phyloP scores from a whole-genome alignment of 148 eudicot species.

The Chenopodium formosanum region DNA sequence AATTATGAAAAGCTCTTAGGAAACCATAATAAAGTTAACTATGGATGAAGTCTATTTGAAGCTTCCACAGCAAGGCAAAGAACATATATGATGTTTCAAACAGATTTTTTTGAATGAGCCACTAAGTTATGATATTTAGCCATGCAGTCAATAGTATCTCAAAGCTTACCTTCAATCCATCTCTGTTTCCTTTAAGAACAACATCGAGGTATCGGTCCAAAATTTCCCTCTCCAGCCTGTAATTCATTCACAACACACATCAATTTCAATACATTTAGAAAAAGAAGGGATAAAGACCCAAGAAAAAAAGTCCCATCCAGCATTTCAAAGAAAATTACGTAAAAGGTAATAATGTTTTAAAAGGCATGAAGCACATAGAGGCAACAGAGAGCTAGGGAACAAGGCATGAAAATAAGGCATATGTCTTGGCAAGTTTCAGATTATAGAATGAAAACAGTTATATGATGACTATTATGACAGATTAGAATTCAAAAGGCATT shows the following conservation, averaged over 20 bases:
- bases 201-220: constrained; percentile 88
- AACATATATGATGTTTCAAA: background rate
- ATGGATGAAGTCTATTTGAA: background rate
- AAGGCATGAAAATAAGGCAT: background rate
- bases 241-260: constrained; percentile 5
- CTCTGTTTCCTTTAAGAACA: constrained; percentile 94
- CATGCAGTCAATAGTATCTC: background rate
- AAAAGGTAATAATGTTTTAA: too few species aligned
- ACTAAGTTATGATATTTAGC: background rate
- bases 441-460: background rate
- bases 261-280: background rate
- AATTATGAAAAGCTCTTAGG: background rate
- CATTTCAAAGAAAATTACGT: background rate
- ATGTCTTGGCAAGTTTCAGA: background rate
- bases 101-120: background rate
- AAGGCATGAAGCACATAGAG: background rate
- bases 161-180: constrained; percentile 79
- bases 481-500: too few species aligned
- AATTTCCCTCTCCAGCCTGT: constrained; percentile 95
- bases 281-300: background rate
- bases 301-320: background rate
- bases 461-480: background rate
- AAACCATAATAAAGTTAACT: background rate
- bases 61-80: background rate
- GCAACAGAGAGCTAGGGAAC: background rate